A percentile compares a stretch with the other conserved stretches of the same genome.
Evolutionary conservation across 164 flowering plant genomes (phyloP).

Genomic region (Berberis thunbergii): DNA sequence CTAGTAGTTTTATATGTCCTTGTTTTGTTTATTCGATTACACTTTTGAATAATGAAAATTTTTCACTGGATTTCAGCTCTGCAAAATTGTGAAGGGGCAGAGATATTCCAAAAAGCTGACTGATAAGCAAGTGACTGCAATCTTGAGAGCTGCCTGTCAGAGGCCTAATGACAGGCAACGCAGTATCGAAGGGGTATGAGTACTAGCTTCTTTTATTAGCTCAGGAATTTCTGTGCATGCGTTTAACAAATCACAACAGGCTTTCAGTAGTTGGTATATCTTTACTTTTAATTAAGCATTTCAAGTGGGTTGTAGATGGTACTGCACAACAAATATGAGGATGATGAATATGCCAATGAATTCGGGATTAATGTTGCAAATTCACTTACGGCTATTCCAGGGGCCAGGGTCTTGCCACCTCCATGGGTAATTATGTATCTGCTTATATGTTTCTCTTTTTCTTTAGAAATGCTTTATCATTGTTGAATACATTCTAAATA

Average conservation of each 20-base stretch:
- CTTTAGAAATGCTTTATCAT: not conserved
- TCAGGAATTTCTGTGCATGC: not conserved
- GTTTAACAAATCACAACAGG: not conserved
- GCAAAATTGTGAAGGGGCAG: constrained; percentile 55
- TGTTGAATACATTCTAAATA: not conserved
- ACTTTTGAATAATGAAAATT: not conserved
- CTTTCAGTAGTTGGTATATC: not conserved
- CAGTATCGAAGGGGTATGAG: constrained; percentile 25
- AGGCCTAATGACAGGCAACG: constrained; percentile 40
- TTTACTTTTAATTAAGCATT: not conserved
- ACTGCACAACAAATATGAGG: constrained; percentile 17
- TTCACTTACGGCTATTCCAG: constrained; percentile 25
- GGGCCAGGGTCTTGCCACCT: constrained; percentile 67
- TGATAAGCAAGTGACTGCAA: constrained; percentile 53
- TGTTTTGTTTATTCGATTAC: not conserved
- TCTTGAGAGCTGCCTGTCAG: constrained; percentile 60
- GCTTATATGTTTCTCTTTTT: not conserved
- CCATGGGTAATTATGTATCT: constrained; percentile 43
- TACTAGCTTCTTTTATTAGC: not conserved
- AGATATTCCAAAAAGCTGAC: constrained; percentile 48
- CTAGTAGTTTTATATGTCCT: too few relatives aligned
- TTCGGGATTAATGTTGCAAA: constrained; percentile 53
- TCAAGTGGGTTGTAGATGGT: constrained; percentile 32
- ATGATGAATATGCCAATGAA: constrained; percentile 28
- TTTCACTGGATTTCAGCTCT: constrained; percentile 28